These are phyloP conservation scores for Pinus taeda DNA, from an alignment of 75 land plant species.

Conservation along the genomic window DNA sequence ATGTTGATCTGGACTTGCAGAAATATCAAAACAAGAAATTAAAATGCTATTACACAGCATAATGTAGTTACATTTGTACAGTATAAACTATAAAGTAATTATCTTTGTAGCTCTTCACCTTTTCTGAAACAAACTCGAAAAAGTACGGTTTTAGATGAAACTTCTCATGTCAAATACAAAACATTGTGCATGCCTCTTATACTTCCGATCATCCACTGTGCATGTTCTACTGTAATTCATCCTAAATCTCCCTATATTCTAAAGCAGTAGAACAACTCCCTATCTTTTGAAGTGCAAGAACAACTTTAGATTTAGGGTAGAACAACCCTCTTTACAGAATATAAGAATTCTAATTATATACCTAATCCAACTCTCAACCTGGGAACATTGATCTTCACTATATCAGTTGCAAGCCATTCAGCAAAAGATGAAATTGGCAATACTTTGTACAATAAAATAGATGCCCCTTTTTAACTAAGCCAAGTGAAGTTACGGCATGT, in stretches of 20 bases:
- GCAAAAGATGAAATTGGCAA: background rate
- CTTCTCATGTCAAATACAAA: background rate
- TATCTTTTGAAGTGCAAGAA: background rate
- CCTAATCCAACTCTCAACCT: background rate
- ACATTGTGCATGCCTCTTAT: background rate
- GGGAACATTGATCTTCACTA: background rate
- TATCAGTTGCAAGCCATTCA: background rate
- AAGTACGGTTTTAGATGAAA: background rate
- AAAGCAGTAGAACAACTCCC: background rate
- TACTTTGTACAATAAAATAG: background rate
- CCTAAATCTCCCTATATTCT: constrained; percentile 1
- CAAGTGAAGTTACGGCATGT: background rate
- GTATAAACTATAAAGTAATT: background rate
- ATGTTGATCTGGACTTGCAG: background rate
- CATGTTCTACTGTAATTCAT: background rate
- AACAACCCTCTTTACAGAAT: background rate
- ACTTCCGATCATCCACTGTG: background rate
- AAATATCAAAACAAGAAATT: background rate
- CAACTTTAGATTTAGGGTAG: background rate
- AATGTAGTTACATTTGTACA: background rate
- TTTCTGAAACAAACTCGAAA: background rate
- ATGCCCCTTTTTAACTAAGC: background rate
- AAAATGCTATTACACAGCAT: background rate
- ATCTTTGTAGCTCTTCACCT: background rate
- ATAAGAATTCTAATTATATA: background rate